A percentile compares a stretch with the other conserved stretches of the same genome.
Conservation (phyloP, 2,329 filamentous ascomycete genomes). For the Botryotinia calthae region DNA sequence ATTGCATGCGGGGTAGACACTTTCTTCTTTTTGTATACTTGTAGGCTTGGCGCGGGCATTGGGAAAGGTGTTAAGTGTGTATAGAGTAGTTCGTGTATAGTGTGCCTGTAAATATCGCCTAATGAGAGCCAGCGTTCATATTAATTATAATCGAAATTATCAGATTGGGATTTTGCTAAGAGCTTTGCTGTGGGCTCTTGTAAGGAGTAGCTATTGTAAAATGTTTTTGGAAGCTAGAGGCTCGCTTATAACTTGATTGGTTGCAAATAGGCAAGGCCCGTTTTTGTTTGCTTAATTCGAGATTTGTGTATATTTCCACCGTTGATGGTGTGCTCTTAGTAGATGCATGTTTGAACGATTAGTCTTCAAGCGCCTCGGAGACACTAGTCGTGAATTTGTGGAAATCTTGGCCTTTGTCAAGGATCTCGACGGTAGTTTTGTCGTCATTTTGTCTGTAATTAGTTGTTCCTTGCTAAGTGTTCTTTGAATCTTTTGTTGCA, state of each 20-base stretch:
- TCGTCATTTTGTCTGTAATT: background rate
- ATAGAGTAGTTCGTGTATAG: background rate
- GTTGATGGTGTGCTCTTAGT: no score
- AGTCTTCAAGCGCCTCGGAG: background rate
- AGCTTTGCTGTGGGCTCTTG: background rate
- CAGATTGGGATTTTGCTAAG: background rate
- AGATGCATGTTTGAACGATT: no score
- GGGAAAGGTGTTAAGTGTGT: background rate
- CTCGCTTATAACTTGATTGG: background rate
- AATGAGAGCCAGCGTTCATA: constrained; percentile 2
- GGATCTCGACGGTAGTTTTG: background rate
- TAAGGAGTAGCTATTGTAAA: background rate
- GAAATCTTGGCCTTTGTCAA: background rate
- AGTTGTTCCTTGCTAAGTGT: background rate
- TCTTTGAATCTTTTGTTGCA: no score
- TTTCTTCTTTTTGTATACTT: background rate
- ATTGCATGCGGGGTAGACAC: background rate
- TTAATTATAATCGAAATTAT: background rate
- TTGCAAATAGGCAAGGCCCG: background rate
- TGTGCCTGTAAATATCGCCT: background rate
- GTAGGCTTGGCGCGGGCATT: background rate
- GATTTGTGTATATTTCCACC: no score
- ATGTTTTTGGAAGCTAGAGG: background rate
- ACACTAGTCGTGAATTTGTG: background rate
- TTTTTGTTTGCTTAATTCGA: background rate